These are phyloP conservation scores for Exophiala sideris DNA, from an alignment of 2,329 filamentous ascomycete genomes.

Conservation along the genomic window DNA sequence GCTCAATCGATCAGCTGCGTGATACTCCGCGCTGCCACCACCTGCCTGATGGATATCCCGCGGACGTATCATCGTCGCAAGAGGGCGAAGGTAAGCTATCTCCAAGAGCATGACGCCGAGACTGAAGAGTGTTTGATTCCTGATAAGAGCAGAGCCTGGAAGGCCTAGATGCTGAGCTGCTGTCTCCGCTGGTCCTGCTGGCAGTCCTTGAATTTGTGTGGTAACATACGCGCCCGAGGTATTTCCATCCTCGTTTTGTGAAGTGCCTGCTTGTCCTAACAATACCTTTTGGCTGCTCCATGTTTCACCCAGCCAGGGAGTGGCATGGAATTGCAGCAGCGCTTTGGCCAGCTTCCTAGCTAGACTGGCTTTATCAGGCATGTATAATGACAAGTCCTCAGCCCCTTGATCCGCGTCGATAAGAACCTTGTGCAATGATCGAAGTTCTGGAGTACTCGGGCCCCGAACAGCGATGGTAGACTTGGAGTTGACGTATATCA, in stretches of 20 bases:
- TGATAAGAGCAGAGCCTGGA: not conserved
- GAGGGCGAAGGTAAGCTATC: constrained; percentile 17
- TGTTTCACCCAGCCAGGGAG: constrained; percentile 19
- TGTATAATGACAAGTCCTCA: not conserved
- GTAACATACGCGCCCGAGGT: not conserved
- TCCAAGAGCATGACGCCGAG: constrained; percentile 27
- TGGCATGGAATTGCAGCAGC: constrained; percentile 25
- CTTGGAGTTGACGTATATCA: not conserved
- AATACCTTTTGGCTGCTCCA: constrained; percentile 24
- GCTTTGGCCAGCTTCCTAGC: constrained; percentile 20
- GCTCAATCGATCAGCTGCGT: constrained; percentile 11
- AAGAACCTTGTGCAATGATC: not conserved
- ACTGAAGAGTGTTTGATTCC: constrained; percentile 22
- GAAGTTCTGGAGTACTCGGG: not conserved
- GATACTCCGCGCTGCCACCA: no score
- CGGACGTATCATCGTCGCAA: constrained; percentile 17
- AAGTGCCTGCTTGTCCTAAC: not conserved
- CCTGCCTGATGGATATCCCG: no score
- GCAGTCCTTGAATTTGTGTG: not conserved
- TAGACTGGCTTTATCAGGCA: constrained; percentile 4
- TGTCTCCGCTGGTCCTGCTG: not conserved
- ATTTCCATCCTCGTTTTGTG: not conserved
- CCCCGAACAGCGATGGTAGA: no score
- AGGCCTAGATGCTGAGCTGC: not conserved
- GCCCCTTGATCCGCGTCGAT: not conserved